Percentiles rank a stretch among this genome's conserved stretches.
These are phyloP conservation scores for Lodderomyces theae DNA, from an alignment of 1,139 yeast genomes.

Conservation along the genomic window DNA sequence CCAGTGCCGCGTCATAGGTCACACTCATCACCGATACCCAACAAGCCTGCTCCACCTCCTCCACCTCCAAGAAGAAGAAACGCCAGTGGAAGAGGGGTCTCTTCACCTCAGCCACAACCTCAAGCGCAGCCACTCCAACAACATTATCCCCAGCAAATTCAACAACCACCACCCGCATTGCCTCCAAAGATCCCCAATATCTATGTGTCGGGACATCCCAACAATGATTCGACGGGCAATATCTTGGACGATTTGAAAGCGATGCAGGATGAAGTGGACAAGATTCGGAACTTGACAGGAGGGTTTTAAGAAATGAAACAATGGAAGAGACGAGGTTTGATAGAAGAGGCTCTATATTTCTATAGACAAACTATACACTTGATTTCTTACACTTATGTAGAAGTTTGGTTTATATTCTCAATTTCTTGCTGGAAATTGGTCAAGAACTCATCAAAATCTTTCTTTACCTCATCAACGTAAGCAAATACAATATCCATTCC, in stretches of 20 bases:
- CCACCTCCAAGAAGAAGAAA: slow-evolving; percentile 40
- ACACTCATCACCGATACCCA: slow-evolving; percentile 44
- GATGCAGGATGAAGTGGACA: slow-evolving; percentile 63
- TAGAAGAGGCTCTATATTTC: not conserved
- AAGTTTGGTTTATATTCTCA: not conserved
- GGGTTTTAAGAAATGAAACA: slow-evolving; percentile 29
- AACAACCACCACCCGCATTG: slow-evolving; percentile 25
- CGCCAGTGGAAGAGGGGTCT: slow-evolving; percentile 11
- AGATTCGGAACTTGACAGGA: slow-evolving; percentile 49
- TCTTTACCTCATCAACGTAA: slow-evolving; percentile 17
- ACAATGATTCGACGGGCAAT: slow-evolving; percentile 43
- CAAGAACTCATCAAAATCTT: slow-evolving; percentile 12
- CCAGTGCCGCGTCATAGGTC: slow-evolving; percentile 40
- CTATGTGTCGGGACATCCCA: slow-evolving; percentile 10
- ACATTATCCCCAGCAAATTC: not conserved
- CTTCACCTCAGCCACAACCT: slow-evolving; percentile 45
- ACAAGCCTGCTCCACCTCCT: slow-evolving; percentile 30
- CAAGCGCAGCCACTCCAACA: slow-evolving; percentile 13
- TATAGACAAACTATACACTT: not conserved
- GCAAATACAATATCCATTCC: slow-evolving; percentile 25
- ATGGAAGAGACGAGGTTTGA: not conserved
- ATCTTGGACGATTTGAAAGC: slow-evolving; percentile 61
- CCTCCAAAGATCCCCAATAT: slow-evolving; percentile 32
- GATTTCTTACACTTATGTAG: not conserved
- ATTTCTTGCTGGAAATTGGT: slow-evolving; percentile 3